Evolutionary conservation across 352 stramenopile genomes (phyloP).

Genomic region (Thraustochytrium sp.): DNA sequence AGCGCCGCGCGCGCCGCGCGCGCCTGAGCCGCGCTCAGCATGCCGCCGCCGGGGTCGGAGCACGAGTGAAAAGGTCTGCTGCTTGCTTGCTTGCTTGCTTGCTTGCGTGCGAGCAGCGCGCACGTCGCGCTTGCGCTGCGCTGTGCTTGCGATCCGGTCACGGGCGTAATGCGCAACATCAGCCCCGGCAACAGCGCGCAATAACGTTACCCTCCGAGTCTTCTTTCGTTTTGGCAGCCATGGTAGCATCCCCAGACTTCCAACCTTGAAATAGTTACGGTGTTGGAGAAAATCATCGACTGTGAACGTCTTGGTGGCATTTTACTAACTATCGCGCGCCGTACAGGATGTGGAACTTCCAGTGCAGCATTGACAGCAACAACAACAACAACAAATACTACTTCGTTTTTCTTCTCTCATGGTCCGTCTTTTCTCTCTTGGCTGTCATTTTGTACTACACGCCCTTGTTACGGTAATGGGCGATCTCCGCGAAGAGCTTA

Average conservation of each 20-base stretch:
- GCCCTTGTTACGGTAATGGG: not conserved
- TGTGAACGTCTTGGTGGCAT: not conserved
- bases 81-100: not conserved
- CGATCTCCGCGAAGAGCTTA: conserved; percentile 16
- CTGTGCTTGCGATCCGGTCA: not conserved
- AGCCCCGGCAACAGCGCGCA: too few species aligned
- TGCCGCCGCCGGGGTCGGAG: too few species aligned
- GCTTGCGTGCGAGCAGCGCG: not conserved
- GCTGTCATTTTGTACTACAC: not conserved
- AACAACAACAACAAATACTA: not conserved
- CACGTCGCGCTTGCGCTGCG: not conserved
- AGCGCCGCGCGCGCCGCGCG: not conserved
- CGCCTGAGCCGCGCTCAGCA: too few species aligned
- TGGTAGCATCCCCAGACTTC: too few species aligned
- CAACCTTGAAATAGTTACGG: not conserved
- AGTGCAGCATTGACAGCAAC: not conserved
- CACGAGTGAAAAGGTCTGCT: not conserved
- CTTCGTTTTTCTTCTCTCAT: not conserved
- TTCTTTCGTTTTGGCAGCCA: too few species aligned
- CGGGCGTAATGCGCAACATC: not conserved
- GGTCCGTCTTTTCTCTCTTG: not conserved
- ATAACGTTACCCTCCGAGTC: too few species aligned
- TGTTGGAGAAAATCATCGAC: not conserved
- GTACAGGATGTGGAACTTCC: not conserved
- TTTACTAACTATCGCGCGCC: not conserved